These are phyloP conservation scores for Collybia nuda DNA, from an alignment of 768 basidiomycete genomes.

Conservation along the genomic window DNA sequence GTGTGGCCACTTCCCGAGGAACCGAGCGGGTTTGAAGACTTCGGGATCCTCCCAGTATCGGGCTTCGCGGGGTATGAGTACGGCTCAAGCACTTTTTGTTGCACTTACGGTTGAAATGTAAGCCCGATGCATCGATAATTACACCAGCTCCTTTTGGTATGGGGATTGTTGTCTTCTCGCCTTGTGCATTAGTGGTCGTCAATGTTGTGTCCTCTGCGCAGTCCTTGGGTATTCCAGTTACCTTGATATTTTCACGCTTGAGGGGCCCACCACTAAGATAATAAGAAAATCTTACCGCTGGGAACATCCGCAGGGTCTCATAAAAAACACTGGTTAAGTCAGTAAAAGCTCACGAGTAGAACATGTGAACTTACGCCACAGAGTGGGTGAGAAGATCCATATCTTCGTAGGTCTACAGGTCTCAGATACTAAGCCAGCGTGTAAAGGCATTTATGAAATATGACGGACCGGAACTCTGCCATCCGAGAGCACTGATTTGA, in stretches of 20 bases:
- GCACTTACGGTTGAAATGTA: constrained; percentile 52
- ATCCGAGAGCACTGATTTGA: constrained; percentile 26
- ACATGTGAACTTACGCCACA: constrained; percentile 30
- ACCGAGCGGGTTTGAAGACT: constrained; percentile 43
- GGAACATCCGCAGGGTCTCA: constrained; percentile 49
- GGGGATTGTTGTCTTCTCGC: constrained; percentile 35
- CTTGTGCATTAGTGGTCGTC: constrained; percentile 29
- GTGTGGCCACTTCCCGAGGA: constrained; percentile 50
- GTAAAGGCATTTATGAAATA: neutral
- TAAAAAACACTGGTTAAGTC: constrained; percentile 38
- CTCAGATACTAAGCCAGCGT: neutral
- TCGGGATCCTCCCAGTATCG: constrained; percentile 56
- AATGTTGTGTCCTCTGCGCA: constrained; percentile 46
- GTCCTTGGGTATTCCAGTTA: constrained; percentile 41
- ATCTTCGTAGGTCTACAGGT: constrained; percentile 35
- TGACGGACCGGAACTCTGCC: constrained; percentile 28
- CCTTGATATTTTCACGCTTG: constrained; percentile 17
- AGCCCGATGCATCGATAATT: constrained; percentile 31
- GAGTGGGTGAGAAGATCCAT: constrained; percentile 37
- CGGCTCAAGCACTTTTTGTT: neutral
- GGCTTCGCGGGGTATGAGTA: constrained; percentile 27
- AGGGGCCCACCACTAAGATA: neutral
- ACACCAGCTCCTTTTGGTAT: constrained; percentile 43
- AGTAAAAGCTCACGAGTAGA: neutral
- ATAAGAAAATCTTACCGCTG: constrained; percentile 33